These are phyloP conservation scores for Penicillium atrosanguineum DNA, from an alignment of 495 filamentous ascomycete genomes.

Conservation along the genomic window DNA sequence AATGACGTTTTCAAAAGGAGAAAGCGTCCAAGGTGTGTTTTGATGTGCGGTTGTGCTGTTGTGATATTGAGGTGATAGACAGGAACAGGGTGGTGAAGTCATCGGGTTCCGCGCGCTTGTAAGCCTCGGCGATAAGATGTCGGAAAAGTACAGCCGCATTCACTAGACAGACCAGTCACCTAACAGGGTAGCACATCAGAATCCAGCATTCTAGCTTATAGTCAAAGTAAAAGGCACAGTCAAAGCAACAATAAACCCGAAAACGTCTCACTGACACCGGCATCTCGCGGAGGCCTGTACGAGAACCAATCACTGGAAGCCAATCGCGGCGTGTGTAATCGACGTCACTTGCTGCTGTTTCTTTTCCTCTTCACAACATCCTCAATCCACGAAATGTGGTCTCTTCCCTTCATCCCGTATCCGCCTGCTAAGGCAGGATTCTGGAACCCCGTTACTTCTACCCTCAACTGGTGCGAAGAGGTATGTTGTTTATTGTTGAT, in stretches of 20 bases:
- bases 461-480: constrained; percentile 93
- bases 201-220: too few species aligned
- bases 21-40: background rate
- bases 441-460: constrained; percentile 86
- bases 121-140: constrained; percentile 15
- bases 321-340: constrained; percentile 14
- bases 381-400: constrained; percentile 29
- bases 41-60: background rate
- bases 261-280: constrained; percentile 10
- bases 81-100: constrained; percentile 12
- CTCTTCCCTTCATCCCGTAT: constrained; percentile 65
- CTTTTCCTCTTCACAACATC: constrained; percentile 2
- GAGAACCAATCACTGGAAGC: constrained; percentile 15
- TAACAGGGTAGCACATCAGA: too few species aligned
- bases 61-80: background rate
- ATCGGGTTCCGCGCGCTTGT: constrained; percentile 9
- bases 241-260: too few species aligned
- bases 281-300: constrained; percentile 17
- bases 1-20: background rate
- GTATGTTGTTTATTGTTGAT: constrained; percentile 36
- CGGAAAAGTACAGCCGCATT: background rate
- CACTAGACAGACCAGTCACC: background rate
- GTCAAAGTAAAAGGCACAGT: background rate
- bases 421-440: constrained; percentile 63
- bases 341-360: constrained; percentile 22